Evolutionary conservation across 495 filamentous ascomycete species (phyloP), one percentile per base, ranked within the genome.

Genomic region (Poronia punctata): DNA sequence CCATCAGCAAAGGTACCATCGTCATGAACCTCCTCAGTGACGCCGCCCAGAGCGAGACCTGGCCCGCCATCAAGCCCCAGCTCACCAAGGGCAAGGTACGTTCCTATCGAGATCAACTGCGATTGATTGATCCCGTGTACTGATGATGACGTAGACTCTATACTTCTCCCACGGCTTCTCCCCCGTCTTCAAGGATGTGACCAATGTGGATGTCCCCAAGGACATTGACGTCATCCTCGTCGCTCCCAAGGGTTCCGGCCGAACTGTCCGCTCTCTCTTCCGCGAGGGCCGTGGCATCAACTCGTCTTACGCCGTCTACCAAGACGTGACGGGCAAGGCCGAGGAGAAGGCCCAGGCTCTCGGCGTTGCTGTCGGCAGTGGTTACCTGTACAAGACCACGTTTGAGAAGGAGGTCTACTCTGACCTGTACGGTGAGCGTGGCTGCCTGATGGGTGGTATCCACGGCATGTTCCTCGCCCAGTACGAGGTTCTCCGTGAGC

Each of bases 111-210:
- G 34, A 50, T 46, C 44, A 25, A 23, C 36, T 45, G 22, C 7
- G 9, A 15, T 21, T 8, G 19, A 28, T 22, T 28, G 25, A 17
- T 35, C 49, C 35, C 48, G 28, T n/a, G n/a, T n/a, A 35, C 48
- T 62, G 39, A 53, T 23, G 40, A 28, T 43, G 40, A 23, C 23
- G 21, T 40, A 86, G 88, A 98, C 92, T 32, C 83, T 98, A 57
- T 98, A 98, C 82, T 98, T 98, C 82, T 96, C 92, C 39, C 92
- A 98, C 79, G 92, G 92, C 64, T 98, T 98, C 85, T 98, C 92
- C 46, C 92, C 92, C 59, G 89, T 98, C 67, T 98, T 98, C 86
- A 95, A 95, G 75, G 83, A 94, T 66, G 79, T 92, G 55, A 98
- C 92, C 79, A 95, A 95, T 71, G 92, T 98, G 64, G 90, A 98